phyloP scores from a whole-genome alignment of 2,329 filamentous ascomycete species.

The Xylaria sp. region DNA sequence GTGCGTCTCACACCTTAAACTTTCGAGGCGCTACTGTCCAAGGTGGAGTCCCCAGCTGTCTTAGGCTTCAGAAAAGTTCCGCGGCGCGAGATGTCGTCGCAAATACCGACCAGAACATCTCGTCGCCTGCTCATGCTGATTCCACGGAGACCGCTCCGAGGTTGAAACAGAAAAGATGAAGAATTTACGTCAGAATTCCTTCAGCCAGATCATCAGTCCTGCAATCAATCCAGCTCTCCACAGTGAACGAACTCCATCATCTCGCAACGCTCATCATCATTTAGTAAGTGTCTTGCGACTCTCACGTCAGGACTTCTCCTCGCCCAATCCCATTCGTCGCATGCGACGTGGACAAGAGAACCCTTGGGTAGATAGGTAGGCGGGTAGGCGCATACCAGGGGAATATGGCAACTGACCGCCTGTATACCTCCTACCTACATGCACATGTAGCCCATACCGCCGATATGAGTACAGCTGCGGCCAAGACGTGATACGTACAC shows the following conservation, averaged over 20 bases:
- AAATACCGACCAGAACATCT: constrained; percentile 2
- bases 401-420: background rate
- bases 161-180: constrained; percentile 24
- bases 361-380: background rate
- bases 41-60: constrained; percentile 18
- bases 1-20: constrained; percentile 8
- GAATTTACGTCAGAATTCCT: constrained; percentile 29
- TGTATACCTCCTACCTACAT: background rate
- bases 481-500: too few species aligned
- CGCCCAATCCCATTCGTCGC: constrained; percentile 19
- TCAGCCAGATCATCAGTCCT: constrained; percentile 28
- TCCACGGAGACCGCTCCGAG: constrained; percentile 23
- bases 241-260: constrained; percentile 18
- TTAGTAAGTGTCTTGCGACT: constrained; percentile 24
- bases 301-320: constrained; percentile 28
- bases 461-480: too few species aligned
- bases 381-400: background rate
- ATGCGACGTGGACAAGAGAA: background rate
- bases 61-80: background rate
- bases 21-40: constrained; percentile 11
- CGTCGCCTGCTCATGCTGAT: constrained; percentile 8
- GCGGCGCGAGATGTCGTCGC: constrained; percentile 7
- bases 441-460: constrained; percentile 20
- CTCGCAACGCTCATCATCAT: constrained; percentile 25
- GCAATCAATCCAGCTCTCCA: constrained; percentile 24